These are phyloP conservation scores for Astrocystis sublimbata DNA, from an alignment of 495 filamentous ascomycete species.

Conservation along the genomic window DNA sequence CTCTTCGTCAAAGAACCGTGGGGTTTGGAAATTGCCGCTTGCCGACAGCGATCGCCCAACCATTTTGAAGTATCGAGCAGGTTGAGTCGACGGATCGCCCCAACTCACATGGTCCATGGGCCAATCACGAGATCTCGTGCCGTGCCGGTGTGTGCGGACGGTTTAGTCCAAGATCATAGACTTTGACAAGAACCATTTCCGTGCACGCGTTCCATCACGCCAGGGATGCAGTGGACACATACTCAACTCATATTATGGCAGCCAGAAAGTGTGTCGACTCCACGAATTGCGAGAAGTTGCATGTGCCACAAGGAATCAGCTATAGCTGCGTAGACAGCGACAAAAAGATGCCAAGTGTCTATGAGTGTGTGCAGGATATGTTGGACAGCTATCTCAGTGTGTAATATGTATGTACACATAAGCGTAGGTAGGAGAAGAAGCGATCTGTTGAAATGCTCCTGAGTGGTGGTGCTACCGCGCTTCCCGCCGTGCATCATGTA, in stretches of 20 bases:
- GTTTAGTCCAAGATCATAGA: background rate
- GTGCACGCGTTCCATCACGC: background rate
- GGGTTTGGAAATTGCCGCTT: conserved; percentile 17
- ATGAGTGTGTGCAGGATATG: too few relatives aligned
- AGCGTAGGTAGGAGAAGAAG: too few relatives aligned
- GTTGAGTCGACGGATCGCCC: conserved; percentile 10
- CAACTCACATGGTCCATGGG: conserved; percentile 15
- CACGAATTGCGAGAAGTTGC: background rate
- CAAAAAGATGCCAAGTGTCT: background rate
- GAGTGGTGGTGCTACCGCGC: conserved; percentile 18
- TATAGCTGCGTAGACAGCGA: background rate
- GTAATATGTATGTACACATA: too few relatives aligned
- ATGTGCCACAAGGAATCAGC: background rate
- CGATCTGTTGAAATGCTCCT: background rate
- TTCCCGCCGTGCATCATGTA: conserved; percentile 13
- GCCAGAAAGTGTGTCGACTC: too few relatives aligned
- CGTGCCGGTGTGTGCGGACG: background rate
- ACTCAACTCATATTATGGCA: background rate
- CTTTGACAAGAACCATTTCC: background rate
- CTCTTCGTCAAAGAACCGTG: conserved; percentile 12
- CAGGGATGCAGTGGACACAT: background rate
- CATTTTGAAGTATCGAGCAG: conserved; percentile 7
- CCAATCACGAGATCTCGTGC: conserved; percentile 19
- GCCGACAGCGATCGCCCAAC: conserved; percentile 21
- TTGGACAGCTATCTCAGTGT: too few relatives aligned